Evolutionary conservation across 371 early-diverging fungal species (phyloP), one percentile per base, ranked within the genome.

Genomic region (Mucor plumbeus): DNA sequence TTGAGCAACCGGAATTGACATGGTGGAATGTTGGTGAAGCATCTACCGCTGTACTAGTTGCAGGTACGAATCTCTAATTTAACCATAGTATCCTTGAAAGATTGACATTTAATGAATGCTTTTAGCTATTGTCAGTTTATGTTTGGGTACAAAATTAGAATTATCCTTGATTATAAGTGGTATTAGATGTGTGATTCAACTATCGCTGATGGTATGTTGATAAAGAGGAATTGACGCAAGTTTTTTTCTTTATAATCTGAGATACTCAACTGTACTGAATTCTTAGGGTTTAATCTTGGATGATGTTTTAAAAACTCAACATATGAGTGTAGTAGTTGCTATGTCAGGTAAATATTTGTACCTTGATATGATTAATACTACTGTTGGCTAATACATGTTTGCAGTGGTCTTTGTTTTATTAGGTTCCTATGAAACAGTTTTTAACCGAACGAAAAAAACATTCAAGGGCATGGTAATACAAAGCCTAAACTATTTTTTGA

Each of bases 21-120:
- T 78, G 82, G 79, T 74, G 72, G 74, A 73, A 81, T 72, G 82
- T 81, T 4, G 43, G 61, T 7, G 75, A 75, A 61, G 73, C 82
- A 33, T 78, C 79, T 4, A 64, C 67, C 1, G 77, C 77, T 66
- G 68, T 81, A 9, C 31, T 81, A 4, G 43, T 81, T 34, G 79
- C 82, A 63, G 82, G 82, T 81, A 75, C 39, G 48, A 47, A n/a
- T 26, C 1, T 26, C 26, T 26, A 26, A 26, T 26, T 26, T 26
- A 26, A 26, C 1, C 26, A 26, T 26, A 26, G 26, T 26, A 26
- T 26, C 3, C 26, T 5, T 17, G 5, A 5, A 44, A 44, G 11
- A 44, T n/a, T n/a, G 44, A 44, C 11, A 38, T 38, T 38, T 38
- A 26, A 1, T 26, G 26, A 26, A 50, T 19, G 13, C 15, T 19